Base-by-base conservation (phyloP, 2,329 filamentous ascomycete species). In the Chrysosphaeria jannelii region DNA sequence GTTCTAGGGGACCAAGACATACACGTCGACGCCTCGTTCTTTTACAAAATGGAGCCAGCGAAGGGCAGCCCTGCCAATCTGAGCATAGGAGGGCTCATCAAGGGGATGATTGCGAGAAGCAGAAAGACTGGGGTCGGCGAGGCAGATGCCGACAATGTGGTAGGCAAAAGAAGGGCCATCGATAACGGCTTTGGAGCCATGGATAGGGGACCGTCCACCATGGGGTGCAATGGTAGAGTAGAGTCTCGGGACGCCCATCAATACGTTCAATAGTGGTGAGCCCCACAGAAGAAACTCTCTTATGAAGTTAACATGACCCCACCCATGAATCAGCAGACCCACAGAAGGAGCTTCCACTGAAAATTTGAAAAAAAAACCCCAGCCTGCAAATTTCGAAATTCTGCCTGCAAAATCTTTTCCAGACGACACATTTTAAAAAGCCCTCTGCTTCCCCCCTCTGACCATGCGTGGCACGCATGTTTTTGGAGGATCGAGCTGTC, bases 401-500 rank as follows among this genome's bases (percentile, higher is more conserved):
- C n/a, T n/a, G n/a, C n/a, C n/a, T n/a, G n/a, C n/a, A n/a, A n/a
- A n/a, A n/a, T n/a, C n/a, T n/a, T n/a, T n/a, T n/a, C n/a, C n/a
- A n/a, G n/a, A n/a, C n/a, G n/a, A n/a, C n/a, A n/a, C n/a, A n/a
- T n/a, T n/a, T n/a, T n/a, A n/a, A n/a, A n/a, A n/a, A n/a, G n/a
- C n/a, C n/a, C n/a, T n/a, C n/a, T n/a, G n/a, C n/a, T n/a, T n/a
- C n/a, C n/a, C n/a, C n/a, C n/a, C n/a, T n/a, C n/a, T n/a, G n/a
- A 31, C 13, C 19, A 34, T 36, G 31, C 30, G 32, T 37, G 63
- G 63, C 39, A 68, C 62, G 26, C 48, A 67, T 35, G 62, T 69
- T 34, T 69, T 69, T 39, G 53, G 61, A 36, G 63, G 63, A 47
- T 61, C 58, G 30, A 68, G 62, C 25, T 67, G 62, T 48, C 62